Evolutionary conservation across 1,284 basidiomycete genomes (phyloP).

Genomic region (Rhodofomes roseus): DNA sequence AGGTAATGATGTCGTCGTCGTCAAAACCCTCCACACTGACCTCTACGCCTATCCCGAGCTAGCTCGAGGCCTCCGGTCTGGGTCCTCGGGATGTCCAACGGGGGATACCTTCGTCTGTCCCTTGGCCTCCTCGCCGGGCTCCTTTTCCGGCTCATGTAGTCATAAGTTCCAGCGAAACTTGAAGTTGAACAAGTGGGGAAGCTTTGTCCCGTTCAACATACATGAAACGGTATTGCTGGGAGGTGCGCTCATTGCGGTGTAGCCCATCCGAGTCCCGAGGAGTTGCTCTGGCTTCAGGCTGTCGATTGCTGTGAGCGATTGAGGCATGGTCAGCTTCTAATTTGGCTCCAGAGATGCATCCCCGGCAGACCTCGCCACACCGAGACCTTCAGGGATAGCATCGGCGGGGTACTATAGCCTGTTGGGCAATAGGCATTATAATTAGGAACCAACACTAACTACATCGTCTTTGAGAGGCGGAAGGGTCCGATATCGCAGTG

Average conservation of each 20-base stretch:
- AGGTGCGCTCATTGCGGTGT: conserved; percentile 28
- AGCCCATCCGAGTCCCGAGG: conserved; percentile 39
- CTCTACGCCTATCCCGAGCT: conserved; percentile 60
- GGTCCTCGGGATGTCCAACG: conserved; percentile 51
- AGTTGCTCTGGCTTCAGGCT: conserved; percentile 43
- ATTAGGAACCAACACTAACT: conserved; percentile 16
- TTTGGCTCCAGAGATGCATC: conserved; percentile 31
- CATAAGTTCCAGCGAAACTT: conserved; percentile 57
- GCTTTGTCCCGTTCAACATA: conserved; percentile 32
- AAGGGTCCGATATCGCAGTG: too few species aligned
- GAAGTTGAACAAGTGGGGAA: too few species aligned
- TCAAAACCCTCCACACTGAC: conserved; percentile 62
- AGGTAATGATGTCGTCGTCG: conserved; percentile 54
- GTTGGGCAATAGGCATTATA: neutral
- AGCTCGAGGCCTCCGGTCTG: conserved; percentile 29
- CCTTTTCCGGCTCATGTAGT: conserved; percentile 50
- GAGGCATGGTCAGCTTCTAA: conserved; percentile 32
- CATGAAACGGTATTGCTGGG: neutral
- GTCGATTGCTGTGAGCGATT: conserved; percentile 35
- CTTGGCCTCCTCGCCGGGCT: conserved; percentile 52
- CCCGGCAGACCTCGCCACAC: conserved; percentile 28
- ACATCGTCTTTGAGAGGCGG: conserved; percentile 28
- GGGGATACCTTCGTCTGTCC: conserved; percentile 58
- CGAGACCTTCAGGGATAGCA: conserved; percentile 31
- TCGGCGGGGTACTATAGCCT: conserved; percentile 29